phyloP scores from a whole-genome alignment of 2,329 filamentous ascomycete genomes.

The Xylariomycetidae sp. region DNA sequence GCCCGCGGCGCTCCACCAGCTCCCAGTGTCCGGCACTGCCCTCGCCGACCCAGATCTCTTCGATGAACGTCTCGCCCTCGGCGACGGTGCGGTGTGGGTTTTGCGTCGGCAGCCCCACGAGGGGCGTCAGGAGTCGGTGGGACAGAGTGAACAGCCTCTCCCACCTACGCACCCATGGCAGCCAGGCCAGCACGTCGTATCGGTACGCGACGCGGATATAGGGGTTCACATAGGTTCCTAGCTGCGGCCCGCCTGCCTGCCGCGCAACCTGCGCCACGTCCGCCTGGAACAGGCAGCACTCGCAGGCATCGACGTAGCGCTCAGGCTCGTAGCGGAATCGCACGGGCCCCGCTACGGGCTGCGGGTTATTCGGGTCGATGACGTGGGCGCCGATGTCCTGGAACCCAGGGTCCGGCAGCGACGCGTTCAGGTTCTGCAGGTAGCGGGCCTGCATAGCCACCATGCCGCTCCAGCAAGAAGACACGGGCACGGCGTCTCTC shows the following conservation, averaged over 20 bases:
- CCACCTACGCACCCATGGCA: slow-evolving; percentile 57
- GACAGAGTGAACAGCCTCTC: slow-evolving; percentile 59
- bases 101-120: slow-evolving; percentile 51
- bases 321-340: slow-evolving; percentile 57
- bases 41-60: slow-evolving; percentile 45
- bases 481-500: slow-evolving; percentile 62
- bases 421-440: slow-evolving; percentile 41
- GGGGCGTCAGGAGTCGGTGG: slow-evolving; percentile 53
- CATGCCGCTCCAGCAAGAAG: slow-evolving; percentile 76
- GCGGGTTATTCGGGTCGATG: slow-evolving; percentile 29
- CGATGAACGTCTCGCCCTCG: slow-evolving; percentile 49
- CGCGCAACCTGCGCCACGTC: slow-evolving; percentile 38
- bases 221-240: slow-evolving; percentile 69
- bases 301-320: slow-evolving; percentile 58
- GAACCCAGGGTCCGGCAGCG: slow-evolving; percentile 29
- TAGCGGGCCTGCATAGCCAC: slow-evolving; percentile 59
- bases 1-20: slow-evolving; percentile 38
- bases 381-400: slow-evolving; percentile 29
- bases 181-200: slow-evolving; percentile 49
- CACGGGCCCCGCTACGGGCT: slow-evolving; percentile 33
- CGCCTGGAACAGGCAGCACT: slow-evolving; percentile 57
- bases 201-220: slow-evolving; percentile 70
- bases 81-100: slow-evolving; percentile 58
- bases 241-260: slow-evolving; percentile 34
- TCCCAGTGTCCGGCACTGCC: slow-evolving; percentile 32